phyloP scores from a whole-genome alignment of 2,329 filamentous ascomycete species.

The Ceratocystis papillata region DNA sequence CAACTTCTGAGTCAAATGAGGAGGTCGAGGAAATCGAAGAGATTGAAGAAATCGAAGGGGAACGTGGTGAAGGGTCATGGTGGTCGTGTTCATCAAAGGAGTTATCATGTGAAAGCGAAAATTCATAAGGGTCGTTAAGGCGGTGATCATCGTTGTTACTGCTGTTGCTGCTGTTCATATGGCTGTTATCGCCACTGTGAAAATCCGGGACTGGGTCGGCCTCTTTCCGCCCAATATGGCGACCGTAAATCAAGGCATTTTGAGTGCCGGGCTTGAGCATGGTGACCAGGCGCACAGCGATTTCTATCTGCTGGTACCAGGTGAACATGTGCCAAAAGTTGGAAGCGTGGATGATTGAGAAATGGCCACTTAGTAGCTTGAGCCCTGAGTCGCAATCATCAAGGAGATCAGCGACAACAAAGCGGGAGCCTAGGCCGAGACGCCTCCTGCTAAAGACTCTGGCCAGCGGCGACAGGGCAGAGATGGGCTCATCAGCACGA shows the following conservation, averaged over 20 bases:
- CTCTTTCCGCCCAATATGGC: slow-evolving; percentile 37
- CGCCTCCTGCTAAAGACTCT: slow-evolving; percentile 1
- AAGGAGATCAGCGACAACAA: slow-evolving; percentile 43
- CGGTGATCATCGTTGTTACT: not conserved
- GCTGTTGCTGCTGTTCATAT: too few relatives aligned
- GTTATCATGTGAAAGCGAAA: not conserved
- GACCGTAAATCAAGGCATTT: slow-evolving; percentile 41
- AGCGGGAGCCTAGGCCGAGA: slow-evolving; percentile 36
- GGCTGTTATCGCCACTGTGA: too few relatives aligned
- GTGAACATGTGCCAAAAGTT: slow-evolving; percentile 43
- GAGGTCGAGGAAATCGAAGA: slow-evolving; percentile 6
- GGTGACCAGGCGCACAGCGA: slow-evolving; percentile 37
- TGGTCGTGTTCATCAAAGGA: slow-evolving; percentile 1
- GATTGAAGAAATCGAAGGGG: slow-evolving; percentile 16
- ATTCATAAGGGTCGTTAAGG: not conserved
- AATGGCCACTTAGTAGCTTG: slow-evolving; percentile 32
- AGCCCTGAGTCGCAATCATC: slow-evolving; percentile 34
- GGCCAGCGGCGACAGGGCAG: not conserved
- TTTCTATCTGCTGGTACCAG: slow-evolving; percentile 39
- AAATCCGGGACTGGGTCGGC: not conserved
- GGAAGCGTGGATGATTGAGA: slow-evolving; percentile 40
- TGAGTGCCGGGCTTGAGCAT: slow-evolving; percentile 37
- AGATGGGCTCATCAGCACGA: slow-evolving; percentile 25
- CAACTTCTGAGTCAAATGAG: slow-evolving; percentile 20
- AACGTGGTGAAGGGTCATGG: not conserved